Percentiles rank a stretch among this genome's conserved stretches.
Evolutionary conservation across 345 rosid species (phyloP).

Genomic region (Brassica nigra): DNA sequence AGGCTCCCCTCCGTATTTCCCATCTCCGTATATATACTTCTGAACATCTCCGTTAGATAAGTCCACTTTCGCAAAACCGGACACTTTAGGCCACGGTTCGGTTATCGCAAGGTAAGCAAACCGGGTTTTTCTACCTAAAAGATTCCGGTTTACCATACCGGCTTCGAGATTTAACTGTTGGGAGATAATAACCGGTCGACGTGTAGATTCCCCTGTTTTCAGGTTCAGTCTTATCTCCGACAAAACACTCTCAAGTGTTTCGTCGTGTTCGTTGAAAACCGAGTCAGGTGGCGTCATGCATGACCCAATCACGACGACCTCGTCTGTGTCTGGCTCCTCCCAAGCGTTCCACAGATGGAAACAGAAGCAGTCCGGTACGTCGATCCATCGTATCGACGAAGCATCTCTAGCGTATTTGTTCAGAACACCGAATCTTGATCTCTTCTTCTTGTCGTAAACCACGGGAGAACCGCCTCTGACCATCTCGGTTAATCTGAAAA

Average conservation of each 20-base stretch:
- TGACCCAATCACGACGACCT: constrained; percentile 83
- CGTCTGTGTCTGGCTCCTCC: constrained; percentile 83
- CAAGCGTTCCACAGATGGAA: constrained; percentile 94
- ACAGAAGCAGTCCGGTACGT: constrained; percentile 84
- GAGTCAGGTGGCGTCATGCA: constrained; percentile 88
- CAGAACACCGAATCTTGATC: constrained; percentile 68
- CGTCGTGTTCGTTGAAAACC: constrained; percentile 78
- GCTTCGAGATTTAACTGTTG: constrained; percentile 76
- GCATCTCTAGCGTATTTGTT: constrained; percentile 53
- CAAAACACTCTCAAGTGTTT: constrained; percentile 64
- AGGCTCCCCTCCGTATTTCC: constrained; percentile 77
- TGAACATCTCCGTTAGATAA: constrained; percentile 54
- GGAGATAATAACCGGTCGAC: constrained; percentile 51
- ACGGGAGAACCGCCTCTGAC: constrained; percentile 83
- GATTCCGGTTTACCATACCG: constrained; percentile 81
- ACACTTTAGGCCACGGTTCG: constrained; percentile 91
- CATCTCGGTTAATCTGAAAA: constrained; percentile 72
- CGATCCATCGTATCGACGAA: constrained; percentile 56
- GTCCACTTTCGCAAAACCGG: constrained; percentile 82
- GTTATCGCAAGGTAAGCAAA: constrained; percentile 70
- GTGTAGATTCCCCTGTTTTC: constrained; percentile 67
- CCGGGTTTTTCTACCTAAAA: constrained; percentile 66
- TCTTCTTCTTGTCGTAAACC: constrained; percentile 66
- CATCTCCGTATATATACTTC: constrained; percentile 59
- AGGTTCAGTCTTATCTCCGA: constrained; percentile 79